Evolutionary conservation across 23 red algal species (phyloP), one percentile per base, ranked within the genome.

Genomic region (Gracilariopsis chorda): DNA sequence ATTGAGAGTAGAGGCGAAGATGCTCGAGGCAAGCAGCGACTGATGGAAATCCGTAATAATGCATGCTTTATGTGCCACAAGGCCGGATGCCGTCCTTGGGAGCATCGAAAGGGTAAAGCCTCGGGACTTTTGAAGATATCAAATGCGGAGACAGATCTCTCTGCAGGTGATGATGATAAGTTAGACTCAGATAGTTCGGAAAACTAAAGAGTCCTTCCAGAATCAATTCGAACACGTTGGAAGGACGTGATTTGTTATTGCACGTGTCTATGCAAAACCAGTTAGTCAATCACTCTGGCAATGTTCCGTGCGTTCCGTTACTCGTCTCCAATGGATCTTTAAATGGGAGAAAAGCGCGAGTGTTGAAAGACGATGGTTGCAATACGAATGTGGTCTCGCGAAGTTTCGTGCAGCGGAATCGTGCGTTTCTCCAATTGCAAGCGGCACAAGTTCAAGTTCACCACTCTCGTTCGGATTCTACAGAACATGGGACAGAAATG

Each of bases 281-380:
- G 49, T n/a, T n/a, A n/a, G n/a, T n/a, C n/a, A n/a, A n/a, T 73
- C 23, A 32, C 45, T 32, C 9, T 73, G 67, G 36, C 25, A 24
- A 32, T 73, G 45, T 73, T 42, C 28, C 67, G 45, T 32, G 37
- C 25, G 36, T 42, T 42, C 67, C 10, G 23, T 42, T 73, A 20
- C 23, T 73, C 7, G 28, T 73, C 45, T 73, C 20, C 45, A 20
- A 7, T 32, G 67, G 67, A 42, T 42, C 37, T n/a, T 39, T 73
- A 40, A 33, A 73, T 42, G 67, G 36, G 23, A 5, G 9, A 32
- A 20, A 32, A 35, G 67, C 36, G 29, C 8, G 45, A 73, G 36
- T 73, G 29, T 4, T 73, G 45, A 73, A 73, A 36, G 67, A 73
- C 20, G 67, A 73, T 73, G 67, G 10, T 35, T 73, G 67, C 28